Evolutionary conservation across 306 rosid species (phyloP).

Genomic region (Cicer cuneatum): DNA sequence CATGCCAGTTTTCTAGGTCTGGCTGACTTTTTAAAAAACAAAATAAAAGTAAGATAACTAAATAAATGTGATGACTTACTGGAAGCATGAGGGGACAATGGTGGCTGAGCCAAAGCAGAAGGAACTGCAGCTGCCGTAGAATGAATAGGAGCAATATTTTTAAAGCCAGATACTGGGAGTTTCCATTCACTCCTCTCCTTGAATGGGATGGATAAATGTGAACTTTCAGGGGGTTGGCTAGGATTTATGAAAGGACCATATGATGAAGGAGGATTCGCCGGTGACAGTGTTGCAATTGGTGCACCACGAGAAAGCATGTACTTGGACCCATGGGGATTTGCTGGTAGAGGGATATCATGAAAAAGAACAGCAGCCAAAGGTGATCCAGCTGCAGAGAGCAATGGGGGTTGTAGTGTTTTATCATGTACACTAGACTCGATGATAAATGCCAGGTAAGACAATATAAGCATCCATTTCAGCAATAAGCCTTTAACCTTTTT

Average conservation of each 20-base stretch:
- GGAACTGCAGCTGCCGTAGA: slow-evolving; percentile 62
- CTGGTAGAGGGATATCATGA: slow-evolving; percentile 57
- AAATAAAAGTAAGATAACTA: slow-evolving; percentile 2
- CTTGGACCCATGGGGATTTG: slow-evolving; percentile 46
- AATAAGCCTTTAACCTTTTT: slow-evolving; percentile 47
- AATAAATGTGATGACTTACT: slow-evolving; percentile 53
- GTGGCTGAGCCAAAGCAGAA: slow-evolving; percentile 74
- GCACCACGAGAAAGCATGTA: slow-evolving; percentile 51
- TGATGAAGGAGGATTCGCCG: slow-evolving; percentile 56
- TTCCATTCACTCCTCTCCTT: slow-evolving; percentile 62
- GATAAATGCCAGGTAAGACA: slow-evolving; percentile 55
- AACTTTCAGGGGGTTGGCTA: slow-evolving; percentile 59
- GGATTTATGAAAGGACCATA: slow-evolving; percentile 56
- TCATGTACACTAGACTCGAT: slow-evolving; percentile 45
- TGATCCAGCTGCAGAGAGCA: background rate
- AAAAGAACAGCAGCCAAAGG: slow-evolving; percentile 44
- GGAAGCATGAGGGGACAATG: slow-evolving; percentile 68
- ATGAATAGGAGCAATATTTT: slow-evolving; percentile 64
- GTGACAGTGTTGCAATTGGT: slow-evolving; percentile 48
- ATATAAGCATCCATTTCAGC: slow-evolving; percentile 56
- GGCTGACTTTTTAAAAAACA: slow-evolving; percentile 5
- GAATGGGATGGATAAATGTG: slow-evolving; percentile 63
- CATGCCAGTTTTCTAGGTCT: slow-evolving; percentile 21
- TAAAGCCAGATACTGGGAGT: slow-evolving; percentile 60
- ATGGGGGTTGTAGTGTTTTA: slow-evolving; percentile 37